Evolutionary conservation across 441 rosid species (phyloP).

Genomic region (Erodium trifolium): DNA sequence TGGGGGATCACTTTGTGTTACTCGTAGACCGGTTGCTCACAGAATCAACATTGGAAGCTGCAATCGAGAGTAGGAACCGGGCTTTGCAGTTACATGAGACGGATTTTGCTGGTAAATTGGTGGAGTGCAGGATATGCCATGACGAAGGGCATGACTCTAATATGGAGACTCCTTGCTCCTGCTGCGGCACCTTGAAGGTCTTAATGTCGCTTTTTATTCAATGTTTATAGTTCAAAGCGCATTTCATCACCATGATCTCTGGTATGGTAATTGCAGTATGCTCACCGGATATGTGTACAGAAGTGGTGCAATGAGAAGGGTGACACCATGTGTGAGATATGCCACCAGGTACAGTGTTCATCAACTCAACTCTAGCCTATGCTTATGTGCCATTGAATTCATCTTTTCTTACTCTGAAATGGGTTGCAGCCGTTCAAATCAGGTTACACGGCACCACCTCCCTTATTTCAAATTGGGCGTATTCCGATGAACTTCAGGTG

Average conservation of each 20-base stretch:
- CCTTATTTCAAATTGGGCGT: slow-evolving; percentile 58
- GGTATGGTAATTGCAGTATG: slow-evolving; percentile 38
- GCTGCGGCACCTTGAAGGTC: slow-evolving; percentile 91
- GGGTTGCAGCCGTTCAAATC: slow-evolving; percentile 66
- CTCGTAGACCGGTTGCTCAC: slow-evolving; percentile 83
- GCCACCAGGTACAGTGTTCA: slow-evolving; percentile 45
- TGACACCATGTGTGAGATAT: slow-evolving; percentile 64
- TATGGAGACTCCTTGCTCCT: slow-evolving; percentile 93
- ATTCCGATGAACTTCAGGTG: slow-evolving; percentile 77
- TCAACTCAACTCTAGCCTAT: not conserved
- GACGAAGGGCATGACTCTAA: slow-evolving; percentile 76
- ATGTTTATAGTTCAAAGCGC: no score
- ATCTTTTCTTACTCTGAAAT: not conserved
- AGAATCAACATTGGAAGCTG: slow-evolving; percentile 79
- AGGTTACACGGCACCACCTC: slow-evolving; percentile 79
- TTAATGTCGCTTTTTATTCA: no score
- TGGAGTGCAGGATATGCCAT: slow-evolving; percentile 85
- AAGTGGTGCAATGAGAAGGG: slow-evolving; percentile 86
- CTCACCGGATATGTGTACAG: slow-evolving; percentile 72
- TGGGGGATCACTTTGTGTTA: slow-evolving; percentile 95
- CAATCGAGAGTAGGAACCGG: slow-evolving; percentile 66
- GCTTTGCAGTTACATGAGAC: slow-evolving; percentile 34
- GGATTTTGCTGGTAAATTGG: slow-evolving; percentile 50
- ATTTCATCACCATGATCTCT: not conserved
- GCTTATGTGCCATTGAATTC: not conserved